A percentile compares a stretch with the other conserved stretches of the same genome.
Evolutionary conservation across 495 filamentous ascomycete genomes (phyloP).

Genomic region (Xylaria cubensis): DNA sequence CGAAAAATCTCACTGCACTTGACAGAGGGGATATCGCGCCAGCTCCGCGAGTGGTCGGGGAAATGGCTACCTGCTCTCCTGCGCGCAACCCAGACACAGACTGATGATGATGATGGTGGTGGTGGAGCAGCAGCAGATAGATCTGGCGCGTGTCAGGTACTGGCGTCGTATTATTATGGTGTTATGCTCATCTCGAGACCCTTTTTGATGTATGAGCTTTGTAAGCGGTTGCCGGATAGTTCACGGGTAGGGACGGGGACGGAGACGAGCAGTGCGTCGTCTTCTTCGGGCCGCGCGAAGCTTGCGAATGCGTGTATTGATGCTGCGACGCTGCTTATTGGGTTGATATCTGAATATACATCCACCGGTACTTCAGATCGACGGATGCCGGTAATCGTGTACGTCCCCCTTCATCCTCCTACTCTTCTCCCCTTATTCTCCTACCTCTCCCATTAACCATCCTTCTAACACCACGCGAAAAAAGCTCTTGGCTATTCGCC

Average conservation of each 20-base stretch:
- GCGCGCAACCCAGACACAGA: neutral
- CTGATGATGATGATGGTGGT: too few species aligned
- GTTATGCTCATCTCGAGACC: slow-evolving; percentile 55
- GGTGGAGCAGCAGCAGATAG: too few species aligned
- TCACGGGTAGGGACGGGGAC: neutral
- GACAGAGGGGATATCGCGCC: slow-evolving; percentile 53
- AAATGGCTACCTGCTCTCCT: slow-evolving; percentile 45
- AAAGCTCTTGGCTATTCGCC: slow-evolving; percentile 55
- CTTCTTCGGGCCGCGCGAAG: slow-evolving; percentile 38
- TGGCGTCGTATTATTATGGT: slow-evolving; percentile 54
- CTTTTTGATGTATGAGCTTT: slow-evolving; percentile 56
- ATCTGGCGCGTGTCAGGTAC: slow-evolving; percentile 50
- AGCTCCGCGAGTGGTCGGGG: slow-evolving; percentile 53
- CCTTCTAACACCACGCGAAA: neutral
- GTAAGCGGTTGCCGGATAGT: slow-evolving; percentile 43
- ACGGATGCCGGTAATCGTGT: slow-evolving; percentile 52
- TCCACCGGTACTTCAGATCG: slow-evolving; percentile 40
- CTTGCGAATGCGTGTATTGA: slow-evolving; percentile 57
- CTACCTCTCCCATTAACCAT: neutral
- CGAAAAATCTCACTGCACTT: slow-evolving; percentile 54
- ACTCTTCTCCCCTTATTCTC: too few species aligned
- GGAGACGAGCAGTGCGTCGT: neutral
- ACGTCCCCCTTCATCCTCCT: slow-evolving; percentile 19
- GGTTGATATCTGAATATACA: slow-evolving; percentile 45
- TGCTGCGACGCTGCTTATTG: slow-evolving; percentile 54